Base-by-base conservation (phyloP, 805 yeast species). In the Tetrapisispora namnaoensis region DNA sequence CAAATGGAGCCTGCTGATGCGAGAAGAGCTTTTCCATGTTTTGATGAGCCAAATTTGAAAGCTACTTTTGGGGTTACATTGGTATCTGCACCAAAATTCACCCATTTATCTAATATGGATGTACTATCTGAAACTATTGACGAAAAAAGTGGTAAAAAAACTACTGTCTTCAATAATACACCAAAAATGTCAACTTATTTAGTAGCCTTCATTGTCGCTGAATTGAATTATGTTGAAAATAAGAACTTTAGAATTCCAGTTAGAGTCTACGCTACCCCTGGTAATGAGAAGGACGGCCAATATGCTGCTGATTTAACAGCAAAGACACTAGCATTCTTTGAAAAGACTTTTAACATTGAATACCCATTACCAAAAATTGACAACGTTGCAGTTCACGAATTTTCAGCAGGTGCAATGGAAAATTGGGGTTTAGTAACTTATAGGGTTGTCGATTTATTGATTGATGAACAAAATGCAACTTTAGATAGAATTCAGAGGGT, bases 1-100 rank as follows among this genome's bases (percentile, higher is more conserved):
- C 95, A 86, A 68, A 82, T 86, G 79, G 95, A 86, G 69, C 82
- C 95, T 22, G 83, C 91, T 20, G 93, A 86, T 62, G 86, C 91
- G 57, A 79, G 95, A 59, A 76, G 88, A 59, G 93, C 93, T 10
- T 86, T 86, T 74, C 95, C 95, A 34, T 84, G 85, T 61, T 83
- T 82, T 59, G 95, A 86, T 66, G 93, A 85, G 64, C 95, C 95
- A 21, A 79, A 85, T 49, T 74, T 83, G 51, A 86, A 86, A 69
- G 87, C 93, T 22, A 72, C 79, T 45, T 86, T 82, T 59, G 82
- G 79, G 49, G 71, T 86, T 50, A 69, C 80, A 37, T 71, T 86
- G 62, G 72, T 83, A 50, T 76, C 84, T 44, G 74, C 74, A 54
- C 70, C 72, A 53, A 63, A 71, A 32, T 70, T 80, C 56, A 80